A percentile compares a stretch with the other conserved stretches of the same genome.
Conservation (phyloP, 1,284 basidiomycete genomes). For the Puccinia polysora region DNA sequence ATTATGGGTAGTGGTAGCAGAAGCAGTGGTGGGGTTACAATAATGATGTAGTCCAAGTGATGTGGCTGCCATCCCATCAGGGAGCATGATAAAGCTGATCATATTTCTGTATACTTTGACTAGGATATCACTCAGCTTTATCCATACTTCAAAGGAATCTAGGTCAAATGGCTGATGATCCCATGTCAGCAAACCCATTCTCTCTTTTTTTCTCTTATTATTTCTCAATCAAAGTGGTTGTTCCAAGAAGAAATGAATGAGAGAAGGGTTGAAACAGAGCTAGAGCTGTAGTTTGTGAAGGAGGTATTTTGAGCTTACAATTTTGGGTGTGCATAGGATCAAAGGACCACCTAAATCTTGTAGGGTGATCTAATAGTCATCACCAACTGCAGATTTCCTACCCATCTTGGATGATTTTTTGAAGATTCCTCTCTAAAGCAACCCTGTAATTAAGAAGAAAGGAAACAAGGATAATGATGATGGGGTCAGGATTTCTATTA, state of each 20-base stretch:
- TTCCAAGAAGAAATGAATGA: background rate
- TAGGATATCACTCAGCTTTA: conserved; percentile 76
- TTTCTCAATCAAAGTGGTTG: no score
- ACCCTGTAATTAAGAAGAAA: background rate
- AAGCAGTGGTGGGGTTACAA: background rate
- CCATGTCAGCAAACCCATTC: background rate
- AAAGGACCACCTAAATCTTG: conserved; percentile 63
- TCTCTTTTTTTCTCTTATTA: background rate
- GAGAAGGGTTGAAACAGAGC: background rate
- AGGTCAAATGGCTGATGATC: conserved; percentile 66
- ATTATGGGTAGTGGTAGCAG: background rate
- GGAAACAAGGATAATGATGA: background rate
- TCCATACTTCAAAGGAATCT: conserved; percentile 77
- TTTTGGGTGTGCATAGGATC: conserved; percentile 68
- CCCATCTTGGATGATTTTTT: conserved; percentile 58
- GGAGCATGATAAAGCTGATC: conserved; percentile 58
- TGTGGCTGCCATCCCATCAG: conserved; percentile 34
- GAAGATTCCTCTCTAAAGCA: conserved; percentile 54
- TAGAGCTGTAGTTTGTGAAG: conserved; percentile 28
- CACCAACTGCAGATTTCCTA: conserved; percentile 59
- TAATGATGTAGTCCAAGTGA: conserved; percentile 34
- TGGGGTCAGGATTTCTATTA: background rate
- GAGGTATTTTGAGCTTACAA: conserved; percentile 49
- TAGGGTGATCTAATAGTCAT: conserved; percentile 63
- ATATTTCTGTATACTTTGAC: conserved; percentile 81